phyloP scores from a whole-genome alignment of 495 filamentous ascomycete species.

The Aspergillus saccharolyticus region DNA sequence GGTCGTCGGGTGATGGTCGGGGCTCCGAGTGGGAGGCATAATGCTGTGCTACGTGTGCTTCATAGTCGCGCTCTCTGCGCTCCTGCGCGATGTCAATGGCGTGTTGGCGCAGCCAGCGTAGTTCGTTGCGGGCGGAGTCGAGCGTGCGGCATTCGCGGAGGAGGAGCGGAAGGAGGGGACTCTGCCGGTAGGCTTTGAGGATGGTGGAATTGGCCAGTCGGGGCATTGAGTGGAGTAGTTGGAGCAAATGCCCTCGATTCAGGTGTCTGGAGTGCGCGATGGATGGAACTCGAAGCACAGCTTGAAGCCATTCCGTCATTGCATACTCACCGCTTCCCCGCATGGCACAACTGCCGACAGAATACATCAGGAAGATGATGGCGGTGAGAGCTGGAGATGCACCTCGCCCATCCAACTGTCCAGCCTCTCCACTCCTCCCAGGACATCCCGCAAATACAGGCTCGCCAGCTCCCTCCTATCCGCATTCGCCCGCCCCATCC shows the following conservation, averaged over 20 bases:
- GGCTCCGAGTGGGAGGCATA: too few relatives aligned
- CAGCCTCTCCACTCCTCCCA: conserved; percentile 16
- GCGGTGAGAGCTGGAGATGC: background rate
- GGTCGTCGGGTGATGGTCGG: too few relatives aligned
- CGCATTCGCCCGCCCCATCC: conserved; percentile 24
- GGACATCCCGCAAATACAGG: conserved; percentile 27
- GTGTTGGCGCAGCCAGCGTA: conserved; percentile 80
- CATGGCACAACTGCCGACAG: background rate
- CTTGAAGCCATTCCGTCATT: too few relatives aligned
- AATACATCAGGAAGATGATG: background rate
- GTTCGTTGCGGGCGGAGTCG: conserved; percentile 63
- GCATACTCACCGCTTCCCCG: background rate
- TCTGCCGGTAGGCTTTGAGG: conserved; percentile 47
- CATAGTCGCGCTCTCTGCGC: conserved; percentile 4
- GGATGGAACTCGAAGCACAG: too few relatives aligned
- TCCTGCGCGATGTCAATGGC: conserved; percentile 26
- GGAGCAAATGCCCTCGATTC: too few relatives aligned
- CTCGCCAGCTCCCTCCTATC: conserved; percentile 14
- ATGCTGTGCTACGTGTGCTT: background rate
- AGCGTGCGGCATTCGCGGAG: conserved; percentile 67
- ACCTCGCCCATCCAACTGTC: conserved; percentile 27
- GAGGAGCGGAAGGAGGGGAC: conserved; percentile 59
- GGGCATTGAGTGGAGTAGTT: conserved; percentile 53
- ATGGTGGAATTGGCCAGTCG: conserved; percentile 61
- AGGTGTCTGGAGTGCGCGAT: too few relatives aligned